Percentiles rank a stretch among this genome's conserved stretches.
phyloP scores from a whole-genome alignment of 2,329 filamentous ascomycete species.

The Verticillium albo-atrum region DNA sequence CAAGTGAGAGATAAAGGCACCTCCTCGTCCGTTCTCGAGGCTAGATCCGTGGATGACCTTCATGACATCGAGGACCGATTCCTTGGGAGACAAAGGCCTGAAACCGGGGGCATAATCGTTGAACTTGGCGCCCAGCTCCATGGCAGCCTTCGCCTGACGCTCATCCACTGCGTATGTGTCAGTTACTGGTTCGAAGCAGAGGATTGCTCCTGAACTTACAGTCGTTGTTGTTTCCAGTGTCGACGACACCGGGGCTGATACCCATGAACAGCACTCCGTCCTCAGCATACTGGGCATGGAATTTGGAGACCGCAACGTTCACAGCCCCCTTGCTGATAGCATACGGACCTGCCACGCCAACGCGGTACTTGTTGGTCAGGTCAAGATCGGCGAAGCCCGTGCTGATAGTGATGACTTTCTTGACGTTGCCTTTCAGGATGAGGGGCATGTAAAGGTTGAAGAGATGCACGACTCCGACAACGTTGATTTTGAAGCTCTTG shows the following conservation, averaged over 20 bases:
- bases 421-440: slow-evolving; percentile 41
- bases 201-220: slow-evolving; percentile 12
- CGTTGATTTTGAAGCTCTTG: slow-evolving; percentile 35
- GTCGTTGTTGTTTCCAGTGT: slow-evolving; percentile 26
- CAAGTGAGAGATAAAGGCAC: slow-evolving; percentile 48
- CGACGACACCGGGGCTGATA: slow-evolving; percentile 47
- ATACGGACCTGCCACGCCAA: slow-evolving; percentile 35
- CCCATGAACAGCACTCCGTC: slow-evolving; percentile 48
- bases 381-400: slow-evolving; percentile 43
- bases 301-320: slow-evolving; percentile 51
- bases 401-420: slow-evolving; percentile 51
- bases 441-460: slow-evolving; percentile 50
- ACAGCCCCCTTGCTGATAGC: slow-evolving; percentile 45
- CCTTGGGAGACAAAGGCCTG: slow-evolving; percentile 25
- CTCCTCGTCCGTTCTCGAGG: slow-evolving; percentile 41
- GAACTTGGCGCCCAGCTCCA: slow-evolving; percentile 22
- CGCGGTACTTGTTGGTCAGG: slow-evolving; percentile 27
- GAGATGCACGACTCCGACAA: slow-evolving; percentile 46
- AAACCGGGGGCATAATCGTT: slow-evolving; percentile 33
- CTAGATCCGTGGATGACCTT: slow-evolving; percentile 30
- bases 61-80: slow-evolving; percentile 27
- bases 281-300: slow-evolving; percentile 39
- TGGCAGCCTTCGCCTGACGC: slow-evolving; percentile 9
- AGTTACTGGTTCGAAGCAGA: slow-evolving; percentile 10
- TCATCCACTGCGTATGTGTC: slow-evolving; percentile 15